Evolutionary conservation across 352 stramenopile genomes (phyloP).

Genomic region (Aphanomyces euteiches): DNA sequence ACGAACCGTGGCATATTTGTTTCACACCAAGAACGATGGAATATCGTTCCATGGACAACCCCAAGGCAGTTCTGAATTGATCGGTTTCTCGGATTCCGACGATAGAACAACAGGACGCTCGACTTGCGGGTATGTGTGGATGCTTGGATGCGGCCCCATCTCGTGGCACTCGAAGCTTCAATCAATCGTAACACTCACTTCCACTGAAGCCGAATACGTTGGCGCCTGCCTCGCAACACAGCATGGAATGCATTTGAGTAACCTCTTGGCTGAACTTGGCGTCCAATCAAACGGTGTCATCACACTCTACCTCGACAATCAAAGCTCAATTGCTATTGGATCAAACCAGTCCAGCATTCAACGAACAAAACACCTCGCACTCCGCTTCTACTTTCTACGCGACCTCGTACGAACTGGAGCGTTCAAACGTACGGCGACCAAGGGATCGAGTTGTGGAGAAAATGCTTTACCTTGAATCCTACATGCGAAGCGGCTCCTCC

Average conservation of each 20-base stretch:
- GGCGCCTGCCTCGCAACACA: neutral
- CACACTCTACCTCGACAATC: constrained; percentile 4
- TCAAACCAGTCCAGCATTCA: constrained; percentile 7
- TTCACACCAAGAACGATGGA: too few species aligned
- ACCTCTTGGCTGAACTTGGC: neutral
- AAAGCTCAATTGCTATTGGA: neutral
- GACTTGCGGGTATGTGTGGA: too few species aligned
- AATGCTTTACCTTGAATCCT: too few species aligned
- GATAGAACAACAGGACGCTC: too few species aligned
- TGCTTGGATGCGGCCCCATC: too few species aligned
- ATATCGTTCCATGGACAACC: too few species aligned
- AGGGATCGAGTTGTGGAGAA: too few species aligned
- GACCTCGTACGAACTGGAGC: neutral
- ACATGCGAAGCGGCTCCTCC: too few species aligned
- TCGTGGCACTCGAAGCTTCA: neutral
- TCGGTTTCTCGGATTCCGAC: too few species aligned
- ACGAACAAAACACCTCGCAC: neutral
- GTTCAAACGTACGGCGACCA: too few species aligned
- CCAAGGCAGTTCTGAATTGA: too few species aligned
- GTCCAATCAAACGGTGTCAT: neutral
- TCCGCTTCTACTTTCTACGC: neutral
- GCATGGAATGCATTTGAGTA: neutral
- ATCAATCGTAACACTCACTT: neutral
- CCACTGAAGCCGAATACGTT: neutral
- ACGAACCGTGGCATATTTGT: too few species aligned